Percentiles rank a stretch among this genome's conserved stretches.
Evolutionary conservation across 2,329 filamentous ascomycete genomes (phyloP).

Genomic region (Davidsoniella virescens): DNA sequence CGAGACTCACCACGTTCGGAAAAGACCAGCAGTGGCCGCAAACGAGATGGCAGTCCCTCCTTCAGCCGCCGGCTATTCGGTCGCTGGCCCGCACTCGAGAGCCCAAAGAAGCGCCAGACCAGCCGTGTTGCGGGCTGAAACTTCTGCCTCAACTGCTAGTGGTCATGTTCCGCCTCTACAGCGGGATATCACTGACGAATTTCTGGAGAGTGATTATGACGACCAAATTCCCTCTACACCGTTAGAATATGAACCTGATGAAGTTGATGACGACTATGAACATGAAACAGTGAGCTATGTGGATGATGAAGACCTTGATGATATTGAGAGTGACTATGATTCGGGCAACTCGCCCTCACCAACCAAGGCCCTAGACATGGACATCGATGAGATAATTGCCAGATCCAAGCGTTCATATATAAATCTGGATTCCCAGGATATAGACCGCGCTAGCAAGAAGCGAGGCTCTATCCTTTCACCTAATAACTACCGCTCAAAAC

Average conservation of each 20-base stretch:
- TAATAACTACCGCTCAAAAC: too few relatives aligned
- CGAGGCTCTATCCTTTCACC: too few relatives aligned
- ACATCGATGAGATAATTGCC: conserved; percentile 10
- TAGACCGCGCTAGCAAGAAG: too few relatives aligned
- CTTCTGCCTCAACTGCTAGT: too few relatives aligned
- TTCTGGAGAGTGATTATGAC: background rate
- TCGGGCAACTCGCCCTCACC: conserved; percentile 1
- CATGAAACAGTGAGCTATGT: background rate
- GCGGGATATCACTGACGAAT: background rate
- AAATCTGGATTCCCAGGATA: too few relatives aligned
- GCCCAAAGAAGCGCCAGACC: conserved; percentile 9
- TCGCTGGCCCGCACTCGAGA: conserved; percentile 4
- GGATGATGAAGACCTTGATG: background rate
- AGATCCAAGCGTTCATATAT: background rate
- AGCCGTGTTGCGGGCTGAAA: conserved; percentile 2
- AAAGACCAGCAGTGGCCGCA: background rate
- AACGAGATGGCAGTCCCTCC: conserved; percentile 1
- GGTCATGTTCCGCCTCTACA: background rate
- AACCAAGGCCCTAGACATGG: conserved; percentile 9
- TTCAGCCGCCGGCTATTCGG: conserved; percentile 4
- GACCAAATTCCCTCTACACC: background rate
- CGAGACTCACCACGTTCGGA: background rate
- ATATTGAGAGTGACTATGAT: background rate
- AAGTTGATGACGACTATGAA: conserved; percentile 2
- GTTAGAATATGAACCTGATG: background rate